These are phyloP conservation scores for Ustilago sp. DNA, from an alignment of 1,284 basidiomycete species.

Conservation along the genomic window DNA sequence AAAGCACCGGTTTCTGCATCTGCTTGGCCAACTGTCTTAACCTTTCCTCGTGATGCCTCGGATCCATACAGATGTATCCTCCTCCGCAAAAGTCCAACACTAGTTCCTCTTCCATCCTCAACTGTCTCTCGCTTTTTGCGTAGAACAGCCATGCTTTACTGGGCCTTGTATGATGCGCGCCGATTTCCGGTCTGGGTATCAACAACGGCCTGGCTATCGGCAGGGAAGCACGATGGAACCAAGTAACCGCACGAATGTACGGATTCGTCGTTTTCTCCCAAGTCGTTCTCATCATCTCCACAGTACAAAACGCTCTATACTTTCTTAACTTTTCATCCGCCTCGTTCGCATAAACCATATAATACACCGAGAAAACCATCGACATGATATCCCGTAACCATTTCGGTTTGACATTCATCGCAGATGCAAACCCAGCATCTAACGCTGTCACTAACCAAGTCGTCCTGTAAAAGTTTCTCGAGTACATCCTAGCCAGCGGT, in stretches of 20 bases:
- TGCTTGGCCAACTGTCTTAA: conserved; percentile 84
- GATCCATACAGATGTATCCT: conserved; percentile 89
- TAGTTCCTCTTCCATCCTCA: conserved; percentile 70
- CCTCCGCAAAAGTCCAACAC: conserved; percentile 86
- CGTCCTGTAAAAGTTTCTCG: conserved; percentile 92
- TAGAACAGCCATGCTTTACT: conserved; percentile 89
- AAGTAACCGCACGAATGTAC: conserved; percentile 80
- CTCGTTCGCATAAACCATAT: conserved; percentile 91
- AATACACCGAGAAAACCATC: conserved; percentile 83
- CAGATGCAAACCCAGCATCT: conserved; percentile 97
- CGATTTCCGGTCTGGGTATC: conserved; percentile 78
- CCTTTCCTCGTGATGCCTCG: conserved; percentile 92
- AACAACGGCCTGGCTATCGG: conserved; percentile 80
- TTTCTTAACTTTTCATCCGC: conserved; percentile 87
- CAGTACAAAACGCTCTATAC: conserved; percentile 89
- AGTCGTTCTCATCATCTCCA: conserved; percentile 92
- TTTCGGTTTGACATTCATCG: conserved; percentile 90
- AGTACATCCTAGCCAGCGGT: conserved; percentile 84
- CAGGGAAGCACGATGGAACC: conserved; percentile 75
- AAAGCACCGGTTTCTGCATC: conserved; percentile 83
- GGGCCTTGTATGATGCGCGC: conserved; percentile 74
- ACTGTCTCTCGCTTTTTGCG: conserved; percentile 77
- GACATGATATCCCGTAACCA: conserved; percentile 83
- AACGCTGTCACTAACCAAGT: conserved; percentile 89
- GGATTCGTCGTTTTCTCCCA: conserved; percentile 98